Evolutionary conservation across 169 alveolate species (phyloP).

Genomic region (Eimeria acervulina): DNA sequence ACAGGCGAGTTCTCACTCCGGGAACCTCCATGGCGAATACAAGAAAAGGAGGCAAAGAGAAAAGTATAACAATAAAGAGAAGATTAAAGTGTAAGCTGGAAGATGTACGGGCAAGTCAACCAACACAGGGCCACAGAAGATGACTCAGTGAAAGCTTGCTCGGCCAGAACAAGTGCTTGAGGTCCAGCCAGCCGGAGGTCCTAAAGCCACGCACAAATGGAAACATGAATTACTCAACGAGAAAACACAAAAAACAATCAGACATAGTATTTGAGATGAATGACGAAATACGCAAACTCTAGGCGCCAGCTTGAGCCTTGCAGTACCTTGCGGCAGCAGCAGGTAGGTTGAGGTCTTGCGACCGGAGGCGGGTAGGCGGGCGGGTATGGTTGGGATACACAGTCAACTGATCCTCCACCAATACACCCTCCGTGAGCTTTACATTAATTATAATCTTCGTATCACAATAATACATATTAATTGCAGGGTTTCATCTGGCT

Average conservation of each 20-base stretch:
- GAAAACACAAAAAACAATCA: neutral
- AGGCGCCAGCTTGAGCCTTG: neutral
- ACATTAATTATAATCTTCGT: neutral
- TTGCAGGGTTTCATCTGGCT: neutral
- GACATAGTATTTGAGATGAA: neutral
- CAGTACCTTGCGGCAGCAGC: neutral
- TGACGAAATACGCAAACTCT: neutral
- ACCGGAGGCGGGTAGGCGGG: conserved; percentile 12
- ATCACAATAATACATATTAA: neutral
- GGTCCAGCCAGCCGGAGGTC: neutral
- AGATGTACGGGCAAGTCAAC: neutral
- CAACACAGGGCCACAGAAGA: conserved; percentile 36
- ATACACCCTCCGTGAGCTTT: neutral
- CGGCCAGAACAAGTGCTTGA: neutral
- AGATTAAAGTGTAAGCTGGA: neutral
- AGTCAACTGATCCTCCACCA: neutral
- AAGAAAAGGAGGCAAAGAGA: neutral
- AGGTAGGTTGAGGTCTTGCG: neutral
- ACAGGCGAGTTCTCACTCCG: conserved; percentile 43
- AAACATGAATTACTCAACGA: neutral
- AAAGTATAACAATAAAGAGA: neutral
- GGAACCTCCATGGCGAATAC: conserved; percentile 18
- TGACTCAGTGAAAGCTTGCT: neutral
- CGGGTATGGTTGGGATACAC: neutral
- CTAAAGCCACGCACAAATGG: neutral